Base-by-base conservation (phyloP, 805 yeast genomes). In the Brettanomyces bruxellensis region DNA sequence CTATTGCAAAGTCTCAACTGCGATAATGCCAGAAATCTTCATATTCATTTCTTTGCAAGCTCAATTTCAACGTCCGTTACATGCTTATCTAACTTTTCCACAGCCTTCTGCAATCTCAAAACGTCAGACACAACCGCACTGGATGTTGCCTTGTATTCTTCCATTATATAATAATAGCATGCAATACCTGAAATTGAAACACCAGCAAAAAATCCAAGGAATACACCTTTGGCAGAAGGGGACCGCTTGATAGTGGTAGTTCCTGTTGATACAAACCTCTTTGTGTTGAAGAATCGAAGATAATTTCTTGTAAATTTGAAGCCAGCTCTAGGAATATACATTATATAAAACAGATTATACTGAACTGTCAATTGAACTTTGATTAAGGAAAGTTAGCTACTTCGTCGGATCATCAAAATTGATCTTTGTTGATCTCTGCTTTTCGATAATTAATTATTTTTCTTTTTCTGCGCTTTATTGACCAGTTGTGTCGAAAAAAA, bases 121-220 rank as follows among this genome's bases (percentile, higher is more conserved):
- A 87, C 85, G 58, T 87, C 96, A 44, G 86, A 77, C 47, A 86
- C 73, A 48, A 87, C 77, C 18, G 83, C 83, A 55, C 75, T 76
- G 61, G 82, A 85, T 54, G 91, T 76, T 50, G 74, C 70, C 61
- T 82, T 80, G 72, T 85, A 86, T 63, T 84, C 85, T 58, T 86
- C 93, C 48, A 86, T 65, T 53, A 86, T 70, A 65, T 86, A 87
- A 62, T 78, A 83, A 70, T 87, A 87, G 13, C 90, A 80, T 6
- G 78, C 85, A 46, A 75, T 75, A 3, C 95, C 90, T 14, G 95
- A 83, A 51, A 75, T 61, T 23, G 87, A 70, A 36, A 83, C 84
- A 40, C 96, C 95, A 30, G 81, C 69, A 46, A 87, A 72, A 65
- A 87, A 88, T 2, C 96, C 96, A 46, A 86, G 68, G 51, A 87